Percentiles rank a stretch among this genome's conserved stretches.
Conservation (phyloP, 2,329 filamentous ascomycete genomes). For the Daldinia sp. region DNA sequence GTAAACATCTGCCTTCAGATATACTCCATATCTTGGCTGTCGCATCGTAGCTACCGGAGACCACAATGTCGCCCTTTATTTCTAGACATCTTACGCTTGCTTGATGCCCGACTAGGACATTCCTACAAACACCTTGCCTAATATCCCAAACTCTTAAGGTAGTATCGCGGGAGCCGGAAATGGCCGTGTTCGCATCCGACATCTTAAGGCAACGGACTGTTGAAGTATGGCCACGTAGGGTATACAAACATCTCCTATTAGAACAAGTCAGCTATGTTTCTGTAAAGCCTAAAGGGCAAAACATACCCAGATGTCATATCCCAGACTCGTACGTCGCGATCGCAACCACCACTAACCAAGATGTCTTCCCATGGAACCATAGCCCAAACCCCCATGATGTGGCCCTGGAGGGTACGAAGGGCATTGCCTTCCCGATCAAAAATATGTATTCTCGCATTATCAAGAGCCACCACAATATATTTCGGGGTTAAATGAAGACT, state of each 20-base stretch:
- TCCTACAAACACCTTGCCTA: slow-evolving; percentile 83
- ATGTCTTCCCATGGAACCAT: slow-evolving; percentile 99
- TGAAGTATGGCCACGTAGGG: slow-evolving; percentile 91
- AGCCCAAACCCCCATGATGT: slow-evolving; percentile 99
- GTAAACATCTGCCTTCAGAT: slow-evolving; percentile 89
- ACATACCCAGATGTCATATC: slow-evolving; percentile 89
- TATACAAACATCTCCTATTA: slow-evolving; percentile 75
- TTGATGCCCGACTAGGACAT: slow-evolving; percentile 92
- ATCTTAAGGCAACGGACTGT: slow-evolving; percentile 98
- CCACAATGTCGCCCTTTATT: slow-evolving; percentile 94
- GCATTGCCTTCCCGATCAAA: slow-evolving; percentile 92
- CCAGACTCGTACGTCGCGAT: slow-evolving; percentile 96
- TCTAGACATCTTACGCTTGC: slow-evolving; percentile 94
- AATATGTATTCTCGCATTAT: slow-evolving; percentile 98
- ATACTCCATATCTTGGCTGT: slow-evolving; percentile 98
- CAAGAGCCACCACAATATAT: slow-evolving; percentile 96
- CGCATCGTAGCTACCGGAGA: slow-evolving; percentile 98
- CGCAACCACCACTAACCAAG: slow-evolving; percentile 93
- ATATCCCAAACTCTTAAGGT: slow-evolving; percentile 97
- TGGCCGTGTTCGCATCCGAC: slow-evolving; percentile 92
- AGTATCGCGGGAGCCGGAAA: slow-evolving; percentile 94
- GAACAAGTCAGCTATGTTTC: slow-evolving; percentile 42
- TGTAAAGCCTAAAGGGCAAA: neutral
- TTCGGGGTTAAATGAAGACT: slow-evolving; percentile 93
- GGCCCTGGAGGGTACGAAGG: slow-evolving; percentile 88